A percentile compares a stretch with the other conserved stretches of the same genome.
phyloP scores from a whole-genome alignment of 805 yeast genomes.

The Starmera caribaea region DNA sequence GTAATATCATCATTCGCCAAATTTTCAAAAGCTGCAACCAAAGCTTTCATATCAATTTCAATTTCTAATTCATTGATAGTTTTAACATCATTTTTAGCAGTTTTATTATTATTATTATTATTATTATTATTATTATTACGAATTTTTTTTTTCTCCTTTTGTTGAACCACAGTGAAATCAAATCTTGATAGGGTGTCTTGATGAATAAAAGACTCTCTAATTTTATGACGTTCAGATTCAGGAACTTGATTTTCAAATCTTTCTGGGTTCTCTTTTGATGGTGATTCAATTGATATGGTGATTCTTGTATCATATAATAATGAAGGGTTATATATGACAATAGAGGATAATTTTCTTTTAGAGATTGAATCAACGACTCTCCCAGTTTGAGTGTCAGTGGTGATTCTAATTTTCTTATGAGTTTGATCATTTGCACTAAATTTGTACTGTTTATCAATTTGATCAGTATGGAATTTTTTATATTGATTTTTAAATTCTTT shows the following conservation, averaged over 20 bases:
- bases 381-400: conserved; percentile 59
- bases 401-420: conserved; percentile 55
- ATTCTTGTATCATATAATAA: conserved; percentile 69
- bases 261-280: conserved; percentile 50
- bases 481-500: conserved; percentile 44
- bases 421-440: conserved; percentile 54
- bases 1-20: conserved; percentile 37
- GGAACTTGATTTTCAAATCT: conserved; percentile 44
- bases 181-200: conserved; percentile 64
- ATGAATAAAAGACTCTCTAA: conserved; percentile 64
- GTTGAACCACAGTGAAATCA: conserved; percentile 55
- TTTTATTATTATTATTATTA: too few species aligned
- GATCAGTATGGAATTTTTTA: conserved; percentile 49
- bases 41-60: conserved; percentile 36
- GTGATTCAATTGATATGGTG: conserved; percentile 70
- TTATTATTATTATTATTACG: too few species aligned
- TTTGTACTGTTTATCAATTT: conserved; percentile 53
- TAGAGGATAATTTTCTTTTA: conserved; percentile 64
- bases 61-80: conserved; percentile 38
- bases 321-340: conserved; percentile 67
- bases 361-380: conserved; percentile 60
- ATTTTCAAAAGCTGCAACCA: conserved; percentile 30
- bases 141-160: conserved; percentile 17
- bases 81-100: background rate
- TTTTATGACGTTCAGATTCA: conserved; percentile 54